A percentile compares a stretch with the other conserved stretches of the same genome.
Conservation (phyloP, 768 basidiomycete species). For the Heimioporus sp. region DNA sequence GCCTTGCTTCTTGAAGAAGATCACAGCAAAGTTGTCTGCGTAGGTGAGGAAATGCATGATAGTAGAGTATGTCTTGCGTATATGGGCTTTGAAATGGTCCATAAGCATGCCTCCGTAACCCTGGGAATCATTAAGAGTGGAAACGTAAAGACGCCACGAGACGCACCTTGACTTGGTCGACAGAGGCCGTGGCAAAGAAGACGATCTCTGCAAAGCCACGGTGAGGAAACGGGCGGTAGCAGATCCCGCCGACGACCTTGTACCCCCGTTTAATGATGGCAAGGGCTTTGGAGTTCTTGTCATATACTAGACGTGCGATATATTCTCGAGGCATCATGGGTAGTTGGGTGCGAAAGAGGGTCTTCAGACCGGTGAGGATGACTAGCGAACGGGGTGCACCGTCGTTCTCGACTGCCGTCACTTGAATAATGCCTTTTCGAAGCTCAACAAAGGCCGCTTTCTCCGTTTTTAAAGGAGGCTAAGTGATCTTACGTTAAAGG, state of each 20-base stretch:
- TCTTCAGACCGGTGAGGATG: conserved; percentile 92
- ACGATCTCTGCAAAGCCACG: conserved; percentile 97
- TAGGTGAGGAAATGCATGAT: conserved; percentile 98
- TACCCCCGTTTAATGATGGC: conserved; percentile 94
- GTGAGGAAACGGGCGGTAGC: conserved; percentile 93
- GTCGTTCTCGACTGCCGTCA: conserved; percentile 85
- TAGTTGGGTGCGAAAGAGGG: conserved; percentile 93
- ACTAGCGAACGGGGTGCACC: conserved; percentile 70
- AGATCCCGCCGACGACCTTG: conserved; percentile 97
- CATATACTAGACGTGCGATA: conserved; percentile 93
- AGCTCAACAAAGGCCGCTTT: conserved; percentile 82
- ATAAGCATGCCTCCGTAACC: conserved; percentile 98
- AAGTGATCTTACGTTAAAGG: conserved; percentile 5
- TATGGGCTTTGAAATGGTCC: conserved; percentile 96
- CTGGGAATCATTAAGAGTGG: conserved; percentile 38
- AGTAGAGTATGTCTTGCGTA: conserved; percentile 74
- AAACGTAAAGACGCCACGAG: neutral
- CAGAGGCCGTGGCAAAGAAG: conserved; percentile 95
- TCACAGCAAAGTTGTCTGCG: conserved; percentile 98
- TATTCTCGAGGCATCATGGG: conserved; percentile 99
- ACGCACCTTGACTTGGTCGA: conserved; percentile 93
- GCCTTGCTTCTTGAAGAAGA: conserved; percentile 99
- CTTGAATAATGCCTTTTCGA: conserved; percentile 76
- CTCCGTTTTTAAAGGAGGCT: conserved; percentile 62
- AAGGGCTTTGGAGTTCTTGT: conserved; percentile 86